Percentiles rank a stretch among this genome's conserved stretches.
phyloP scores from a whole-genome alignment of 768 basidiomycete genomes.

The Mycena pura region DNA sequence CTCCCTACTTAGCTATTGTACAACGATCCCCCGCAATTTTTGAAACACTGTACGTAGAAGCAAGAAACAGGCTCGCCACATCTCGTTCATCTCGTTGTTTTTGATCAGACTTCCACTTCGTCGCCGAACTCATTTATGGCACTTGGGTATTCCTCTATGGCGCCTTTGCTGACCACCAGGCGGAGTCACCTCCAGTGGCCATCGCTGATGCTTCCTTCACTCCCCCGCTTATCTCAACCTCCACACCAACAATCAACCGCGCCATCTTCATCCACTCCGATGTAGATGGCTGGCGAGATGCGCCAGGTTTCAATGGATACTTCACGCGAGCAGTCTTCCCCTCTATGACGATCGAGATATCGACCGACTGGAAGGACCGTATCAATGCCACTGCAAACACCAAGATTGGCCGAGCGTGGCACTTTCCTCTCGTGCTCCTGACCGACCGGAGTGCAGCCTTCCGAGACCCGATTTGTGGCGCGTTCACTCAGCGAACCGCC shows the following conservation, averaged over 20 bases:
- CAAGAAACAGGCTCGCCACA: neutral
- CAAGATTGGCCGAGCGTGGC: conserved; percentile 45
- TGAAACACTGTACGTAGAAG: conserved; percentile 18
- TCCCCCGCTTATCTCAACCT: conserved; percentile 14
- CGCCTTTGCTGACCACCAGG: conserved; percentile 33
- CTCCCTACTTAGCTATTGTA: conserved; percentile 35
- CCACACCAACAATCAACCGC: conserved; percentile 47
- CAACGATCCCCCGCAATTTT: conserved; percentile 56
- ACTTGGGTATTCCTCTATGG: conserved; percentile 60
- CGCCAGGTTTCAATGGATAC: conserved; percentile 61
- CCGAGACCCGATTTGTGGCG: conserved; percentile 52
- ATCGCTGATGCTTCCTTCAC: conserved; percentile 19
- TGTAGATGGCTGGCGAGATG: conserved; percentile 54
- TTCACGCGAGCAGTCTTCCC: conserved; percentile 64
- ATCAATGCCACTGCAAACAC: conserved; percentile 35
- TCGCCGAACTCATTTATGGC: conserved; percentile 64
- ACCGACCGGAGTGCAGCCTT: conserved; percentile 66
- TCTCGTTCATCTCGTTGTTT: conserved; percentile 35
- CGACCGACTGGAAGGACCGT: conserved; percentile 63
- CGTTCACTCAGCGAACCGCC: conserved; percentile 56
- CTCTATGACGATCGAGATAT: conserved; percentile 55
- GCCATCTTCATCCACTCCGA: conserved; percentile 59
- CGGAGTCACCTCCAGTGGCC: neutral
- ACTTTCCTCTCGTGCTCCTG: conserved; percentile 60
- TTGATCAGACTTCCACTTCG: conserved; percentile 68